Percentiles rank a stretch among this genome's conserved stretches.
Evolutionary conservation across 2,329 filamentous ascomycete species (phyloP).

Genomic region (Fusarium paranaense): DNA sequence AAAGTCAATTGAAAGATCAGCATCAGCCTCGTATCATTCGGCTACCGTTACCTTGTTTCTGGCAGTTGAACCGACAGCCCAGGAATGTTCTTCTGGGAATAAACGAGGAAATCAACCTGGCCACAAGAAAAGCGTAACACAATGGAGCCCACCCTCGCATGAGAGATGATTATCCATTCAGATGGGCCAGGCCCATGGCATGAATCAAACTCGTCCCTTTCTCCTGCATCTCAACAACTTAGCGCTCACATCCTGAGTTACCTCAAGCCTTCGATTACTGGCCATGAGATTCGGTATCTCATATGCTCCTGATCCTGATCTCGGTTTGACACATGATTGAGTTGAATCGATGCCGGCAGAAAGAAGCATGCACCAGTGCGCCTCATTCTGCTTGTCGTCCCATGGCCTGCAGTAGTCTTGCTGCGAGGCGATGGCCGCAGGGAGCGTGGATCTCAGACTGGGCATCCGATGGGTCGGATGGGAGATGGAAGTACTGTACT

Average conservation of each 20-base stretch:
- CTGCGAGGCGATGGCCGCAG: slow-evolving; percentile 32
- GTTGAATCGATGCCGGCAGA: slow-evolving; percentile 32
- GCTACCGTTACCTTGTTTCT: not conserved
- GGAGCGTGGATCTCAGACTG: slow-evolving; percentile 34
- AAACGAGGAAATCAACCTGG: not conserved
- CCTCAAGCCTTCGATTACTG: slow-evolving; percentile 15
- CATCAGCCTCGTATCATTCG: not conserved
- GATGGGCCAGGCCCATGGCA: slow-evolving; percentile 14
- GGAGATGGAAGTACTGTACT: slow-evolving; percentile 26
- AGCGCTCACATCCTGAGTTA: slow-evolving; percentile 13
- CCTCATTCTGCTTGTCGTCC: slow-evolving; percentile 25
- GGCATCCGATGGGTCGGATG: slow-evolving; percentile 23
- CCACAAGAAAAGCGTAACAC: slow-evolving; percentile 2
- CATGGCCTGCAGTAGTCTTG: slow-evolving; percentile 41
- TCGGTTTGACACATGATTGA: slow-evolving; percentile 18
- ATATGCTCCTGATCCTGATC: slow-evolving; percentile 16
- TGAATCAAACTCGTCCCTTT: slow-evolving; percentile 28
- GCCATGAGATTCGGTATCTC: slow-evolving; percentile 13
- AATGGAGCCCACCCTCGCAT: not conserved
- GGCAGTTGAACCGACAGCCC: not conserved
- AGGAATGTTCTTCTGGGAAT: not conserved
- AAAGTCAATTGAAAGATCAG: not conserved
- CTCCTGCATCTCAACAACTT: slow-evolving; percentile 30
- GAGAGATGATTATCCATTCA: slow-evolving; percentile 17
- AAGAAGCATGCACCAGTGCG: slow-evolving; percentile 18